phyloP scores from a whole-genome alignment of 176 grass and related monocot genomes.

The Oryza australiensis region DNA sequence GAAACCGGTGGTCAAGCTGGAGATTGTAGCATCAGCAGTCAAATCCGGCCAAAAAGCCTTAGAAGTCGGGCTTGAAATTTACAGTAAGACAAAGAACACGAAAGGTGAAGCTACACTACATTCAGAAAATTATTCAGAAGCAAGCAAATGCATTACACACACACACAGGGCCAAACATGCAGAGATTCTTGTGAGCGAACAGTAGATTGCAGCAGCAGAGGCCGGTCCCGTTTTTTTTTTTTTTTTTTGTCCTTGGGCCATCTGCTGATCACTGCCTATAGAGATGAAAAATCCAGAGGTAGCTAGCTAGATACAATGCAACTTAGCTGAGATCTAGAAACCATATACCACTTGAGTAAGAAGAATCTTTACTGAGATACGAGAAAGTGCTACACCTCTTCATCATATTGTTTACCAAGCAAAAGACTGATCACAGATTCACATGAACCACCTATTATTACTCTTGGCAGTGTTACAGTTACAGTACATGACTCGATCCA shows the following conservation, averaged over 20 bases:
- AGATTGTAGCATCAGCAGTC: not conserved
- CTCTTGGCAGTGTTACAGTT: not conserved
- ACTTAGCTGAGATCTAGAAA: not conserved
- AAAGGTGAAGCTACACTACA: not conserved
- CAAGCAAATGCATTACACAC: not conserved
- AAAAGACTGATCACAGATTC: not conserved
- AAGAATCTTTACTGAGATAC: slow-evolving; percentile 3
- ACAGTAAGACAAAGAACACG: not conserved
- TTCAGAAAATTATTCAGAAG: not conserved
- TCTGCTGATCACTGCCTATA: not conserved
- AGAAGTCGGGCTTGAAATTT: not conserved
- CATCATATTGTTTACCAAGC: not conserved
- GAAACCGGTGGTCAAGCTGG: not conserved
- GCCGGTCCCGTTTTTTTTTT: not conserved
- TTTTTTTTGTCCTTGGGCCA: not conserved
- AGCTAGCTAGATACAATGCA: not conserved
- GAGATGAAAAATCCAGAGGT: not conserved
- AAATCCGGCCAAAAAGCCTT: not conserved
- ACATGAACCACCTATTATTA: not conserved
- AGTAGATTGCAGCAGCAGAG: not conserved
- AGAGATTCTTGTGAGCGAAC: not conserved
- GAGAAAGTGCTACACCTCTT: not conserved
- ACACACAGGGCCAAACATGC: not conserved
- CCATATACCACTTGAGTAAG: not conserved
- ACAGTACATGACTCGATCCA: not conserved